A percentile compares a stretch with the other conserved stretches of the same genome.
Conservation (phyloP, 345 rosid species). For the Lepidium didymum region DNA sequence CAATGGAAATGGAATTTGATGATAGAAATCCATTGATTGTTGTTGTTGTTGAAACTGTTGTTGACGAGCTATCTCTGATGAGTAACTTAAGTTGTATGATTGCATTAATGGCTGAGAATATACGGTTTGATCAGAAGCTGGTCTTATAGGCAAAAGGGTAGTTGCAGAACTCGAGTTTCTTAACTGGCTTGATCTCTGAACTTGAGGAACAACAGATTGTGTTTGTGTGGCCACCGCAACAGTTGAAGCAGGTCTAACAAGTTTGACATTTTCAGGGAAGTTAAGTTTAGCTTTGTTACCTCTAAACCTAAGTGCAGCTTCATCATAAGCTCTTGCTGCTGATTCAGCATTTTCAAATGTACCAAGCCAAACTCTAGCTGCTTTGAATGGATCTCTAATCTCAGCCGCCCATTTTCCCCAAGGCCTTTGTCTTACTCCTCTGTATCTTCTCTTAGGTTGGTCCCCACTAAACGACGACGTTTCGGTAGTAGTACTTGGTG, state of each 20-base stretch:
- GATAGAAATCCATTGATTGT: constrained; percentile 28
- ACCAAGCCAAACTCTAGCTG: constrained; percentile 89
- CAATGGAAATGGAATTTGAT: constrained; percentile 39
- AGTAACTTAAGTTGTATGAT: constrained; percentile 15
- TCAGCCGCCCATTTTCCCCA: constrained; percentile 99
- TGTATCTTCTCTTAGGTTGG: constrained; percentile 54
- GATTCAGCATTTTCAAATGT: constrained; percentile 85
- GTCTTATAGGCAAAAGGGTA: constrained; percentile 32
- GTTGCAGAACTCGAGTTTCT: constrained; percentile 31
- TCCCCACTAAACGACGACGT: constrained; percentile 27
- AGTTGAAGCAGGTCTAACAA: constrained; percentile 27
- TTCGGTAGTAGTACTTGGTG: neutral
- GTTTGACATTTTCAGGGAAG: constrained; percentile 91
- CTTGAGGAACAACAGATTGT: constrained; percentile 1
- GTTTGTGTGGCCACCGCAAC: neutral
- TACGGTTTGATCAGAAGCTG: constrained; percentile 22
- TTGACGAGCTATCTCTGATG: constrained; percentile 16
- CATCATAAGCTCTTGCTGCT: constrained; percentile 86
- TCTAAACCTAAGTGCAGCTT: constrained; percentile 73
- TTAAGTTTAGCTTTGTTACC: constrained; percentile 95
- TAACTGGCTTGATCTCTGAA: constrained; percentile 21
- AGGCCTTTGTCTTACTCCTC: constrained; percentile 90
- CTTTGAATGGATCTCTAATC: constrained; percentile 83
- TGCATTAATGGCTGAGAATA: constrained; percentile 25
- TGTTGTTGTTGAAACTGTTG: constrained; percentile 21